A percentile compares a stretch with the other conserved stretches of the same genome.
These are phyloP conservation scores for Glycine latifolia DNA, from an alignment of 306 rosid genomes.

Conservation along the genomic window DNA sequence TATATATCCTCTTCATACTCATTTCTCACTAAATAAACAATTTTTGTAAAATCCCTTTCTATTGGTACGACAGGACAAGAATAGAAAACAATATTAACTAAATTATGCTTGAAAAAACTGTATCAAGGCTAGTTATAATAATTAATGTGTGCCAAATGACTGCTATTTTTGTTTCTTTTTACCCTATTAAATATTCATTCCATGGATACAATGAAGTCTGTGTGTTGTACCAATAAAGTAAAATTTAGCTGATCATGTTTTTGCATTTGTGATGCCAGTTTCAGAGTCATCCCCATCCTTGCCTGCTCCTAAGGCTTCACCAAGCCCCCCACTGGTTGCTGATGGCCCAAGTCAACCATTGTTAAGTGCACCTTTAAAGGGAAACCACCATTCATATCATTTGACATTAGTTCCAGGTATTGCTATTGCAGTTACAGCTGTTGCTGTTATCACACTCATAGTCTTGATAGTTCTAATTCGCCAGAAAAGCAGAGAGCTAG, in stretches of 20 bases:
- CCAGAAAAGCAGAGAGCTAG: conserved; percentile 79
- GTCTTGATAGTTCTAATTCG: conserved; percentile 86
- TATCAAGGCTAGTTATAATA: conserved; percentile 9
- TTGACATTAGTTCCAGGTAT: conserved; percentile 76
- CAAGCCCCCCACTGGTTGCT: conserved; percentile 78
- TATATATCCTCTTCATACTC: conserved; percentile 18
- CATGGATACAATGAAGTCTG: conserved; percentile 6
- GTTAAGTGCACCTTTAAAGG: conserved; percentile 56
- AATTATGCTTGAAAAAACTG: conserved; percentile 21
- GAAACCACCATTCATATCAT: conserved; percentile 70
- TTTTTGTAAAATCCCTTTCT: conserved; percentile 19
- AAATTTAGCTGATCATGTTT: conserved; percentile 31
- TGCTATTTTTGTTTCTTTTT: background rate
- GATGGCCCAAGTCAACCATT: conserved; percentile 71
- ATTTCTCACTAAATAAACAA: conserved; percentile 17
- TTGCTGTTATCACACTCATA: conserved; percentile 70
- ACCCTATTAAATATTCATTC: conserved; percentile 18
- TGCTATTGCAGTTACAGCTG: conserved; percentile 80
- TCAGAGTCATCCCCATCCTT: conserved; percentile 69
- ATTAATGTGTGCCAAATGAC: background rate
- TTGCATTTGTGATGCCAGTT: conserved; percentile 55
- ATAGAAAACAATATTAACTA: conserved; percentile 13
- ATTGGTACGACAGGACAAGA: background rate
- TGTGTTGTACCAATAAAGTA: conserved; percentile 16
- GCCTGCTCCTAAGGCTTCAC: conserved; percentile 72